Percentiles rank a stretch among this genome's conserved stretches.
phyloP scores from a whole-genome alignment of 1,284 basidiomycete species.

The Sanghuangporus weigelae region DNA sequence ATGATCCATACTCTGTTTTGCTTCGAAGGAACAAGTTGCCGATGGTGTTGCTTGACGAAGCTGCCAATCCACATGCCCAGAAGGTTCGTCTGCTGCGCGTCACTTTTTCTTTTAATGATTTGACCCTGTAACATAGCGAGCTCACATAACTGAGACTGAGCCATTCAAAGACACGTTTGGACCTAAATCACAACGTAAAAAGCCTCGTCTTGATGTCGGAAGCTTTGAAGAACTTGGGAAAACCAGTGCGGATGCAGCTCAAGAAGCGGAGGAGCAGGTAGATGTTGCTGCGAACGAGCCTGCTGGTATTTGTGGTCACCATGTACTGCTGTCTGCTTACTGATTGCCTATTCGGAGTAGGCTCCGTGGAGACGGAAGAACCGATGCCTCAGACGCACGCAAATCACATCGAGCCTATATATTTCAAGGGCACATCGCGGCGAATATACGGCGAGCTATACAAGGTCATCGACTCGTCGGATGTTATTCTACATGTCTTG shows the following conservation, averaged over 20 bases:
- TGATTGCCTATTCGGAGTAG: conserved; percentile 33
- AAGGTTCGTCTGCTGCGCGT: conserved; percentile 52
- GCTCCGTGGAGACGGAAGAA: conserved; percentile 22
- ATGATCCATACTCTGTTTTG: conserved; percentile 93
- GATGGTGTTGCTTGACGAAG: conserved; percentile 89
- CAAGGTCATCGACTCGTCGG: conserved; percentile 99
- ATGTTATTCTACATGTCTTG: conserved; percentile 93
- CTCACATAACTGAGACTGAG: conserved; percentile 92
- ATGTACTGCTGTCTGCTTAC: conserved; percentile 29
- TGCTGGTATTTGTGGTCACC: conserved; percentile 34
- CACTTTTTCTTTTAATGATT: background rate
- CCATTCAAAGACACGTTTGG: conserved; percentile 92
- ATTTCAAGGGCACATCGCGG: conserved; percentile 87
- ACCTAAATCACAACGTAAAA: conserved; percentile 89
- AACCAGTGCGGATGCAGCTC: conserved; percentile 44
- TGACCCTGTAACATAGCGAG: conserved; percentile 42
- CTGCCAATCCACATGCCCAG: conserved; percentile 68
- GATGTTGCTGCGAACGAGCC: conserved; percentile 34
- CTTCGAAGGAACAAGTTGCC: conserved; percentile 90
- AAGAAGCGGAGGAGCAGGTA: conserved; percentile 39
- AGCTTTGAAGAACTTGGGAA: conserved; percentile 85
- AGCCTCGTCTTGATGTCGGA: conserved; percentile 77
- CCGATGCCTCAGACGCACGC: conserved; percentile 58
- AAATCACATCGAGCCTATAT: conserved; percentile 81
- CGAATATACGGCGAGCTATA: conserved; percentile 98